A percentile compares a stretch with the other conserved stretches of the same genome.
phyloP scores from a whole-genome alignment of 169 alveolate genomes.

The Plasmodium gonderi region DNA sequence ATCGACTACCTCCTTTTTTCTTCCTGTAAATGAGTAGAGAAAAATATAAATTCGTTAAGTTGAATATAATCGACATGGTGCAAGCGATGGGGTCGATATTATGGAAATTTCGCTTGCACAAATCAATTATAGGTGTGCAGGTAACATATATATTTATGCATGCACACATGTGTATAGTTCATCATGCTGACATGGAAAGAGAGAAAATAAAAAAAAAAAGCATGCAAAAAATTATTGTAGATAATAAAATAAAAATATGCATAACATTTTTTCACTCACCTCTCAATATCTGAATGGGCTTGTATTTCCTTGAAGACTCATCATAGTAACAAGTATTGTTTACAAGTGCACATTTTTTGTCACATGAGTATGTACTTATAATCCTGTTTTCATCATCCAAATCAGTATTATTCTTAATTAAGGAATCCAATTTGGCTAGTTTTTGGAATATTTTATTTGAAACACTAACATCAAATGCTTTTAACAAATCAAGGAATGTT shows the following conservation, averaged over 20 bases:
- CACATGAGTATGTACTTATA: conserved; percentile 33
- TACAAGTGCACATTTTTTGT: conserved; percentile 1
- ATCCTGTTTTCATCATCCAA: background rate
- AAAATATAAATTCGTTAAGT: no score
- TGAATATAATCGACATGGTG: no score
- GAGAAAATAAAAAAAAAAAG: no score
- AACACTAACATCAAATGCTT: conserved; percentile 5
- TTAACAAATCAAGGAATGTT: conserved; percentile 31
- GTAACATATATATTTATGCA: background rate
- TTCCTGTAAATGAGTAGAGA: conserved; percentile 4
- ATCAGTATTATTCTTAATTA: conserved; percentile 17
- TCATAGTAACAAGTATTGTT: conserved; percentile 41
- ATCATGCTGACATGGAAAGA: no score
- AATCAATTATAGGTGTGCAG: no score
- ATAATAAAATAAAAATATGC: no score
- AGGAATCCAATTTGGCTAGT: background rate
- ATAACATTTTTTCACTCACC: background rate
- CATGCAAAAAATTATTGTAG: no score
- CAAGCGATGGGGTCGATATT: no score
- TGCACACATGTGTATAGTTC: background rate
- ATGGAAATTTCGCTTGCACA: no score
- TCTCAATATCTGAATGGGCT: conserved; percentile 5
- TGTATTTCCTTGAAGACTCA: conserved; percentile 21
- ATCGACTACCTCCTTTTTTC: conserved; percentile 38
- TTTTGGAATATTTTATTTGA: conserved; percentile 35